Conservation (phyloP, 352 stramenopile genomes). For the Pythium dissimile region DNA sequence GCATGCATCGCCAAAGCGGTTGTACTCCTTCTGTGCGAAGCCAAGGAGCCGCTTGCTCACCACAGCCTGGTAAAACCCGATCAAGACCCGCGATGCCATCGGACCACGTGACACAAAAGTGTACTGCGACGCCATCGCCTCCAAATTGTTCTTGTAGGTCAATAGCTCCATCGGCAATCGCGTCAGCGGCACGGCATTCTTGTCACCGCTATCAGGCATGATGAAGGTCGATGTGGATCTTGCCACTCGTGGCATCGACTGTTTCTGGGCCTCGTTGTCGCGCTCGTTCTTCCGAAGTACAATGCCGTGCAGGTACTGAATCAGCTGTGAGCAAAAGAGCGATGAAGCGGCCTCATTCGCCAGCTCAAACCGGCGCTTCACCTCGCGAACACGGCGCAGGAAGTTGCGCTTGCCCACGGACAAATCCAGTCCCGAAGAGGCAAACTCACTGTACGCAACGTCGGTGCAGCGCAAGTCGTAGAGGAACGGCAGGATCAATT, state of each 20-base stretch:
- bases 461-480: conserved; percentile 39
- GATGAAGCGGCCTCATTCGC: conserved; percentile 61
- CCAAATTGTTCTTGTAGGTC: conserved; percentile 77
- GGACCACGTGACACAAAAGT: conserved; percentile 66
- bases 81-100: conserved; percentile 40
- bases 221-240: conserved; percentile 56
- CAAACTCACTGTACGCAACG: conserved; percentile 37
- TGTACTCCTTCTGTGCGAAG: conserved; percentile 53
- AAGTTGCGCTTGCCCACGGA: conserved; percentile 62
- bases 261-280: conserved; percentile 50
- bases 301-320: conserved; percentile 66
- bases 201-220: conserved; percentile 27
- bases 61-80: conserved; percentile 54
- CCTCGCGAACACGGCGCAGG: conserved; percentile 31
- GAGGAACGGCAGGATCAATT: conserved; percentile 51
- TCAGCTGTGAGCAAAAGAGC: conserved; percentile 62
- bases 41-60: conserved; percentile 44
- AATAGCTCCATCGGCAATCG: conserved; percentile 62
- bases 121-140: conserved; percentile 78
- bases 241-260: conserved; percentile 35
- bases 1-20: conserved; percentile 50
- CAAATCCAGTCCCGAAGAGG: conserved; percentile 39
- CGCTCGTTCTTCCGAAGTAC: conserved; percentile 64
- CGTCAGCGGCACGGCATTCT: conserved; percentile 30
- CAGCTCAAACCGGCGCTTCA: conserved; percentile 53